A percentile compares a stretch with the other conserved stretches of the same genome.
These are phyloP conservation scores for Scutellaria minor DNA, from an alignment of 257 asterid species.

Conservation along the genomic window DNA sequence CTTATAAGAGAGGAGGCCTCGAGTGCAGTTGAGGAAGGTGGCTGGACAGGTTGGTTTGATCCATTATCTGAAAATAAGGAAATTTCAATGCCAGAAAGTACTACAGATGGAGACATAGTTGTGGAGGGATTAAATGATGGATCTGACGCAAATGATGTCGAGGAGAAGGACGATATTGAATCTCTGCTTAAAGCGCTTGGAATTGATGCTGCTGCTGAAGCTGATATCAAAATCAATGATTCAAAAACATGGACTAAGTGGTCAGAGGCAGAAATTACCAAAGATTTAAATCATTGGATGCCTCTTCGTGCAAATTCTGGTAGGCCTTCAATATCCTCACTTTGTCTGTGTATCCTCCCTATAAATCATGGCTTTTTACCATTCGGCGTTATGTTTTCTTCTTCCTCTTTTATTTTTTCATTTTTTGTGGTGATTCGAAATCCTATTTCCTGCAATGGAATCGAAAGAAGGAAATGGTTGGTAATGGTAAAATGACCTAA, in stretches of 20 bases:
- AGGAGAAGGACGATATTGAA: conserved; percentile 76
- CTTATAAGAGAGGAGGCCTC: conserved; percentile 66
- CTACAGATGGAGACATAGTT: conserved; percentile 45
- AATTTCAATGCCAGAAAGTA: conserved; percentile 46
- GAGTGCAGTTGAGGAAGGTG: conserved; percentile 70
- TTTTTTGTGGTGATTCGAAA: background rate
- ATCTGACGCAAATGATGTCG: conserved; percentile 54
- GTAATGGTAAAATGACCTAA: background rate
- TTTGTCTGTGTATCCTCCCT: background rate
- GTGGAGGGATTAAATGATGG: conserved; percentile 62
- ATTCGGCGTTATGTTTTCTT: background rate
- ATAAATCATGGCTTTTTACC: conserved; percentile 8
- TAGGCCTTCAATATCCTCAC: conserved; percentile 39
- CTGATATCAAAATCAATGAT: conserved; percentile 73
- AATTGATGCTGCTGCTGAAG: conserved; percentile 78
- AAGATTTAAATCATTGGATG: conserved; percentile 82
- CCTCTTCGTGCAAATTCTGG: conserved; percentile 73
- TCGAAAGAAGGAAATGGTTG: conserved; percentile 23
- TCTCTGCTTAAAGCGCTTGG: conserved; percentile 86
- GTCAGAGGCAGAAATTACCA: conserved; percentile 78
- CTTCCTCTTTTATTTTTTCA: background rate
- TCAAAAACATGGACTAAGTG: conserved; percentile 81
- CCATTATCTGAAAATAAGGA: conserved; percentile 61
- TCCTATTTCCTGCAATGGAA: background rate
- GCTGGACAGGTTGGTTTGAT: conserved; percentile 98